phyloP scores from a whole-genome alignment of 148 eudicot species.

The Amaranthus cruentus region DNA sequence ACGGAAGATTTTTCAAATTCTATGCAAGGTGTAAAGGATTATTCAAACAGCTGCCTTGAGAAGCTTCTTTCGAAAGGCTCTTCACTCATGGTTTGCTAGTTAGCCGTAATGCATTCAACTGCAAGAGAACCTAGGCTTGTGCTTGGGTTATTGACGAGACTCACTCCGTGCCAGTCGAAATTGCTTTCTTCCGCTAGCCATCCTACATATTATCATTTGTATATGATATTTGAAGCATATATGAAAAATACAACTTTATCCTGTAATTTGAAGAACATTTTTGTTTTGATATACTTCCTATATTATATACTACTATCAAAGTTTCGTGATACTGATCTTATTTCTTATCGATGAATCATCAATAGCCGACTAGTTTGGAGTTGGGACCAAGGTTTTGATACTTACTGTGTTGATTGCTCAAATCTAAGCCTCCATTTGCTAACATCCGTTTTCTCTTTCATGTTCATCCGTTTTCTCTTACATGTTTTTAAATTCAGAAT shows the following conservation, averaged over 20 bases:
- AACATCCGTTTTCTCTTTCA: too few relatives aligned
- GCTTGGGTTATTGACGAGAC: slow-evolving; percentile 9
- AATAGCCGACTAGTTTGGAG: too few relatives aligned
- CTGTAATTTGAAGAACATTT: slow-evolving; percentile 10
- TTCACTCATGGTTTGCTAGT: not conserved
- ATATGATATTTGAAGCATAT: slow-evolving; percentile 10
- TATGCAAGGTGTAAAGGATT: not conserved
- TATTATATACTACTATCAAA: too few relatives aligned
- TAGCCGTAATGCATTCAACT: slow-evolving; percentile 15
- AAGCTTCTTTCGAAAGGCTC: slow-evolving; percentile 10
- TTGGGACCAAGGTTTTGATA: too few relatives aligned
- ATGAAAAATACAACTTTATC: slow-evolving; percentile 9
- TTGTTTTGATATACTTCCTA: not conserved
- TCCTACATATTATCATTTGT: slow-evolving; percentile 26
- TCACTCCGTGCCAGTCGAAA: not conserved
- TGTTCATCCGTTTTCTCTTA: too few relatives aligned
- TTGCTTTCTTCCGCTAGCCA: not conserved
- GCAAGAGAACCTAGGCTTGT: slow-evolving; percentile 1
- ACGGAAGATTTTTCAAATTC: slow-evolving; percentile 4
- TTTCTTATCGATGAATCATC: too few relatives aligned
- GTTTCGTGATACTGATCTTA: too few relatives aligned
- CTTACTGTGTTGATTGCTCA: too few relatives aligned
- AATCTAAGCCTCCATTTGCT: too few relatives aligned
- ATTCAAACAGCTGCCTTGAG: slow-evolving; percentile 3
- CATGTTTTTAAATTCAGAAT: too few relatives aligned